Evolutionary conservation across 768 basidiomycete species (phyloP).

Genomic region (Tricholoma matsutake): DNA sequence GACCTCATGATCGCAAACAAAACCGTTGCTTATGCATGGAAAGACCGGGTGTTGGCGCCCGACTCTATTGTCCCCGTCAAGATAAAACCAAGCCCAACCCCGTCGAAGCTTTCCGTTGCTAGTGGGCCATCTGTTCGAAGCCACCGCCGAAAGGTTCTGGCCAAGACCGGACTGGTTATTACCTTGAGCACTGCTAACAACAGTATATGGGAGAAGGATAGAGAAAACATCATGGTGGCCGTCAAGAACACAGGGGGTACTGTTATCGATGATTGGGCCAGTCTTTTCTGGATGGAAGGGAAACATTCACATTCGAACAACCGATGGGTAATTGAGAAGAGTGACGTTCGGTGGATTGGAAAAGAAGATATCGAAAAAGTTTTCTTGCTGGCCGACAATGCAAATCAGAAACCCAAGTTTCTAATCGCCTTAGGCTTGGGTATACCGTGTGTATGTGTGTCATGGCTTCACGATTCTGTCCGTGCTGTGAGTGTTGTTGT

Average conservation of each 20-base stretch:
- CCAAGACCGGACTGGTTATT: slow-evolving; percentile 56
- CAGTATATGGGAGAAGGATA: slow-evolving; percentile 37
- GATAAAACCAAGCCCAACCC: slow-evolving; percentile 40
- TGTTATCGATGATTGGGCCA: slow-evolving; percentile 61
- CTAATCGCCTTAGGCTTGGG: slow-evolving; percentile 81
- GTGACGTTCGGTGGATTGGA: slow-evolving; percentile 46
- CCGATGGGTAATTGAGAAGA: slow-evolving; percentile 49
- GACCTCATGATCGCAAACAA: slow-evolving; percentile 51
- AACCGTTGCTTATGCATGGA: slow-evolving; percentile 51
- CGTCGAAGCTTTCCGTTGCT: slow-evolving; percentile 42
- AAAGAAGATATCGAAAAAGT: slow-evolving; percentile 46
- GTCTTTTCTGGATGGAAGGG: slow-evolving; percentile 56
- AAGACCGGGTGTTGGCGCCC: slow-evolving; percentile 42
- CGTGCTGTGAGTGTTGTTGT: slow-evolving; percentile 24
- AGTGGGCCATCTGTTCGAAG: slow-evolving; percentile 32
- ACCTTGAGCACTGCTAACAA: slow-evolving; percentile 51
- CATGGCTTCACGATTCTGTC: slow-evolving; percentile 49
- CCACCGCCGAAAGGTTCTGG: slow-evolving; percentile 35
- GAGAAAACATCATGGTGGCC: slow-evolving; percentile 36
- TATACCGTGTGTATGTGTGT: slow-evolving; percentile 70
- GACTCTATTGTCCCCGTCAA: slow-evolving; percentile 41
- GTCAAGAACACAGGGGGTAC: slow-evolving; percentile 53
- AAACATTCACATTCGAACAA: slow-evolving; percentile 38
- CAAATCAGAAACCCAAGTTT: slow-evolving; percentile 73
- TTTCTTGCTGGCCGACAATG: slow-evolving; percentile 66